These are phyloP conservation scores for Neofusicoccum kwambonambiense DNA, from an alignment of 2,329 filamentous ascomycete species.

Conservation along the genomic window DNA sequence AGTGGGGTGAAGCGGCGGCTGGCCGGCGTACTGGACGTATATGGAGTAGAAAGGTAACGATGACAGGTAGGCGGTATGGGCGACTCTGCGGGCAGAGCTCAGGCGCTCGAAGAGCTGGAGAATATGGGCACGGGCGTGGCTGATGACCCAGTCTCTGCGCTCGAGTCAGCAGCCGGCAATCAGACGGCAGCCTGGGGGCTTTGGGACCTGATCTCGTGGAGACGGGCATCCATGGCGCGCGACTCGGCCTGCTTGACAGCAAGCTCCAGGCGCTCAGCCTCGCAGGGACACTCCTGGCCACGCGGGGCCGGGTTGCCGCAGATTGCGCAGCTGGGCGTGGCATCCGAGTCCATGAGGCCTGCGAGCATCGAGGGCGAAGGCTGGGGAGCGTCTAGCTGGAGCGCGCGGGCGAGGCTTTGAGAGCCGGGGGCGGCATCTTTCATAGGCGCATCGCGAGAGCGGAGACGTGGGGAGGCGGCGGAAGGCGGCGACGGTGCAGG, in stretches of 20 bases:
- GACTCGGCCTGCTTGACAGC: slow-evolving; percentile 40
- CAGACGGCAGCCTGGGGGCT: background rate
- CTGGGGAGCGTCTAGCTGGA: background rate
- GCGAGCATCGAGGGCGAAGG: background rate
- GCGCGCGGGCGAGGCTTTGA: background rate
- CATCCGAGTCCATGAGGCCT: slow-evolving; percentile 29
- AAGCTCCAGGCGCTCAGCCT: slow-evolving; percentile 40
- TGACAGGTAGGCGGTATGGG: slow-evolving; percentile 43
- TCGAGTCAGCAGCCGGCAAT: background rate
- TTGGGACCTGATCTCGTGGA: slow-evolving; percentile 35
- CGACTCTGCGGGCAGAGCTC: slow-evolving; percentile 39
- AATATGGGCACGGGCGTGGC: slow-evolving; percentile 46
- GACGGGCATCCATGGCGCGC: slow-evolving; percentile 36
- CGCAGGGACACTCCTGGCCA: slow-evolving; percentile 40
- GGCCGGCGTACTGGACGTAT: slow-evolving; percentile 46
- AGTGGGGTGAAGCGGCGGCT: slow-evolving; percentile 43
- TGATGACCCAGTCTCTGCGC: slow-evolving; percentile 48
- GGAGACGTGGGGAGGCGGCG: background rate
- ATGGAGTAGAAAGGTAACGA: slow-evolving; percentile 48
- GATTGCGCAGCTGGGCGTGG: slow-evolving; percentile 41
- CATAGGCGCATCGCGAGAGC: background rate
- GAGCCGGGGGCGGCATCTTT: background rate
- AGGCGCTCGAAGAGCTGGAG: slow-evolving; percentile 44
- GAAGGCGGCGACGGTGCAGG: background rate
- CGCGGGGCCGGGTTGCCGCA: slow-evolving; percentile 36